Conservation (phyloP, 352 stramenopile genomes). For the Globisporangium yorkense region DNA sequence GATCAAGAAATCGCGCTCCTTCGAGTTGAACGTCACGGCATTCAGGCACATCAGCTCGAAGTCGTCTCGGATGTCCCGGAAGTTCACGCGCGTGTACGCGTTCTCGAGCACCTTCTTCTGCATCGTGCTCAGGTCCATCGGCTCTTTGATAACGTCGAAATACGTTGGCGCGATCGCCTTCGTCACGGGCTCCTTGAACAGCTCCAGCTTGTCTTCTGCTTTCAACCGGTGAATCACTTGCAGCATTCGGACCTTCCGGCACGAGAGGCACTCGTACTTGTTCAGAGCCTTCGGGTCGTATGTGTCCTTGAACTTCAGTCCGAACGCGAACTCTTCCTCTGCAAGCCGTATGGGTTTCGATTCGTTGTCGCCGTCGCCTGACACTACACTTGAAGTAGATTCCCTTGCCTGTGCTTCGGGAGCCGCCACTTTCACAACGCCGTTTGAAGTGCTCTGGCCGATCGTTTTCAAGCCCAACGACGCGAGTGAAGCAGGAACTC, state of each 20-base stretch:
- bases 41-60: slow-evolving; percentile 96
- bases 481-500: not conserved
- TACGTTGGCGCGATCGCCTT: slow-evolving; percentile 91
- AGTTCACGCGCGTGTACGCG: slow-evolving; percentile 66
- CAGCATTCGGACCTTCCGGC: slow-evolving; percentile 70
- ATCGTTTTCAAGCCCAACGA: not conserved
- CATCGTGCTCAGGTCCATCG: slow-evolving; percentile 93
- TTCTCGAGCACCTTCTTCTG: slow-evolving; percentile 57
- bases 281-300: slow-evolving; percentile 70
- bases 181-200: slow-evolving; percentile 94
- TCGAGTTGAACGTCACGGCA: slow-evolving; percentile 94
- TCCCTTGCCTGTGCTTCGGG: not conserved
- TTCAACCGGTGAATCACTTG: slow-evolving; percentile 54
- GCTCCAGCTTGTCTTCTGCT: slow-evolving; percentile 74
- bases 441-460: not conserved
- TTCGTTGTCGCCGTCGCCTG: not conserved
- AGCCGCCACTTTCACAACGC: not conserved
- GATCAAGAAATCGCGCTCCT: slow-evolving; percentile 83
- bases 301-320: slow-evolving; percentile 45
- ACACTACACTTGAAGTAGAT: not conserved
- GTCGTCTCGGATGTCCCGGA: slow-evolving; percentile 81
- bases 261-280: slow-evolving; percentile 84
- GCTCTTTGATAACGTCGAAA: slow-evolving; percentile 89
- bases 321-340: slow-evolving; percentile 61
- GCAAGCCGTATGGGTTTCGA: slow-evolving; percentile 43